Base-by-base conservation (phyloP, 2,329 filamentous ascomycete genomes). In the Colletotrichum simmondsii region DNA sequence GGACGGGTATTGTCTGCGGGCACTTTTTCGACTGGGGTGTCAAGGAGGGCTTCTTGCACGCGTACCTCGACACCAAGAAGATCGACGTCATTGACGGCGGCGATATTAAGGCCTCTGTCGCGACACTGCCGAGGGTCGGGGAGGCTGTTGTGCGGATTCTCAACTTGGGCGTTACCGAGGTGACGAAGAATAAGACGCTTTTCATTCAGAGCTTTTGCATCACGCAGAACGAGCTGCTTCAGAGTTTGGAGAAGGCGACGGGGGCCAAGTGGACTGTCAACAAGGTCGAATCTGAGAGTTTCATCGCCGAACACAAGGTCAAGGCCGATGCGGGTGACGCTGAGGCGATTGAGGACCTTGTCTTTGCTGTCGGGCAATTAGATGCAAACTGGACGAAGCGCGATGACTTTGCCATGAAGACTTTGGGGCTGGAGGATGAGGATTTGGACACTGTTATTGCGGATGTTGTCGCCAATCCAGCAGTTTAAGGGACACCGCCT, bases 311-410 rank as follows among this genome's bases (percentile, higher is more conserved):
- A 54, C 77, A 84, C 61, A 84, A 83, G 76, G 74, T 73, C 7
- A 78, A 78, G 68, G 82, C 81, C n/a, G 81, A 85, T 16, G 78
- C 76, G 0, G 86, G 82, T 0, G 79, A 86, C 37, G 74, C 72
- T 19, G 78, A 78, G 1, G 83, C 84, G 0, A 77, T 85, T 37
- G 85, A 87, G 77, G 83, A 87, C 57, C 80, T 88, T 73, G 87
- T 88, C 2, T 88, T 87, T 74, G 86, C 85, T 42, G 77, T 88
- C 1, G 86, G 87, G 1, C 81, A 84, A 0, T 72, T 87, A 0
- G 83, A 88, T 57, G 86, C 86, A 0, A 84, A 88, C 68, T 88
- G 87, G 86, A 86, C 85, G 19, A 77, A 76, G 65, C 81, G 82
- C 46, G 79, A 83, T 2, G 85, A 80, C 0, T 88, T 86, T 69